Percentiles rank a stretch among this genome's conserved stretches.
These are phyloP conservation scores for Escallonia rubra DNA, from an alignment of 129 eudicot genomes.

Conservation along the genomic window DNA sequence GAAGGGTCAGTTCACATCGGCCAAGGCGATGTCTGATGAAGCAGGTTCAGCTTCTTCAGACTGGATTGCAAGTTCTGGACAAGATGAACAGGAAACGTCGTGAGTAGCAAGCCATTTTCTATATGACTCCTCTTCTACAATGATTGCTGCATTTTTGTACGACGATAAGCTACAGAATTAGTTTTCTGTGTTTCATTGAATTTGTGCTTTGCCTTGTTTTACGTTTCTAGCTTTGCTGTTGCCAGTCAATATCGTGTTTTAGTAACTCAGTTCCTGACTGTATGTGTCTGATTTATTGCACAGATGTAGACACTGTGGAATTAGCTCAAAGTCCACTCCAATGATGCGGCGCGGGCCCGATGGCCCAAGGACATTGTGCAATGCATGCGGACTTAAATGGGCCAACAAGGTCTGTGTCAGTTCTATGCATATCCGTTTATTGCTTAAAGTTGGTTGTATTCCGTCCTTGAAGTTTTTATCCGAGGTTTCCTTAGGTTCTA, in stretches of 20 bases:
- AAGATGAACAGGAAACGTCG: slow-evolving; percentile 76
- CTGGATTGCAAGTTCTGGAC: slow-evolving; percentile 57
- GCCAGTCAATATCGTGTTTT: slow-evolving; percentile 3
- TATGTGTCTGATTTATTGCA: slow-evolving; percentile 12
- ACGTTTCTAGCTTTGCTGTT: not conserved
- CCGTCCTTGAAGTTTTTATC: no score
- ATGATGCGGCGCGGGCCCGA: slow-evolving; percentile 99
- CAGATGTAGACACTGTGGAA: slow-evolving; percentile 92
- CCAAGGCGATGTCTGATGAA: slow-evolving; percentile 59
- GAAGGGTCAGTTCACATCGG: slow-evolving; percentile 92
- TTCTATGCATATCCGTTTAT: no score
- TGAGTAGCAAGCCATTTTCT: slow-evolving; percentile 32
- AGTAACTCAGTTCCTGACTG: slow-evolving; percentile 4
- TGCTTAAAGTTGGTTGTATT: no score
- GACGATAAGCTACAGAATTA: not conserved
- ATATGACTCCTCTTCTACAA: no score
- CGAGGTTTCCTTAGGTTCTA: no score
- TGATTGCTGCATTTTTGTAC: no score
- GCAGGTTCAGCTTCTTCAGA: slow-evolving; percentile 59
- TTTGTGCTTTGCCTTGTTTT: not conserved
- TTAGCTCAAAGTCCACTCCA: slow-evolving; percentile 89
- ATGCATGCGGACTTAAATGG: slow-evolving; percentile 98
- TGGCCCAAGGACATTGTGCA: slow-evolving; percentile 94
- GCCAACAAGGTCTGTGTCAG: slow-evolving; percentile 63
- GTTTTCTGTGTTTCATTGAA: not conserved